A percentile compares a stretch with the other conserved stretches of the same genome.
Evolutionary conservation across 306 rosid species (phyloP).

Genomic region (Amphicarpaea edgeworthii): DNA sequence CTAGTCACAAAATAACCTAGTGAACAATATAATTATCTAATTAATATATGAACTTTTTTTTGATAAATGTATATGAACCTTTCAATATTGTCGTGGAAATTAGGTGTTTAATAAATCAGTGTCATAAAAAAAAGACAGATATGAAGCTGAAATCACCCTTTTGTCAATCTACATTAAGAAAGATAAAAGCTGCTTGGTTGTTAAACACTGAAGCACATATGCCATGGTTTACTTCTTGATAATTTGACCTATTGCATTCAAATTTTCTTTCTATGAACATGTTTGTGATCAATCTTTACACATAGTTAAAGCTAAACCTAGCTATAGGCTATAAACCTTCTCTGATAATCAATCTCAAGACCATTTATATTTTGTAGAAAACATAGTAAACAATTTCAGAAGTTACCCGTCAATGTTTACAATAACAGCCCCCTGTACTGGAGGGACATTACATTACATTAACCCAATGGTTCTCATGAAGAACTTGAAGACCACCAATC

Average conservation of each 20-base stretch:
- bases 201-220: neutral
- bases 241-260: neutral
- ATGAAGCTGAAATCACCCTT: neutral
- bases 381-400: neutral
- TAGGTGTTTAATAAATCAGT: too few relatives aligned
- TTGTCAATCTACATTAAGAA: neutral
- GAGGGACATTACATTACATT: too few relatives aligned
- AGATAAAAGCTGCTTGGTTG: neutral
- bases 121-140: neutral
- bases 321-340: neutral
- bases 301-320: neutral
- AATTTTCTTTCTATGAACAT: neutral
- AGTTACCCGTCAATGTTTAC: constrained; percentile 50
- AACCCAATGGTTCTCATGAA: constrained; percentile 41
- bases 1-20: neutral
- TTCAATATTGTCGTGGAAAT: too few relatives aligned
- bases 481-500: constrained; percentile 64
- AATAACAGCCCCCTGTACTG: constrained; percentile 39
- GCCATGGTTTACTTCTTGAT: too few relatives aligned
- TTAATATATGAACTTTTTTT: too few relatives aligned
- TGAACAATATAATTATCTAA: too few relatives aligned
- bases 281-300: neutral
- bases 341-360: neutral
- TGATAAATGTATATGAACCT: too few relatives aligned
- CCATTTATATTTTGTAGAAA: neutral